Evolutionary conservation across 2,329 filamentous ascomycete species (phyloP), one percentile per base, ranked within the genome.

Genomic region (Hortaea sp.): DNA sequence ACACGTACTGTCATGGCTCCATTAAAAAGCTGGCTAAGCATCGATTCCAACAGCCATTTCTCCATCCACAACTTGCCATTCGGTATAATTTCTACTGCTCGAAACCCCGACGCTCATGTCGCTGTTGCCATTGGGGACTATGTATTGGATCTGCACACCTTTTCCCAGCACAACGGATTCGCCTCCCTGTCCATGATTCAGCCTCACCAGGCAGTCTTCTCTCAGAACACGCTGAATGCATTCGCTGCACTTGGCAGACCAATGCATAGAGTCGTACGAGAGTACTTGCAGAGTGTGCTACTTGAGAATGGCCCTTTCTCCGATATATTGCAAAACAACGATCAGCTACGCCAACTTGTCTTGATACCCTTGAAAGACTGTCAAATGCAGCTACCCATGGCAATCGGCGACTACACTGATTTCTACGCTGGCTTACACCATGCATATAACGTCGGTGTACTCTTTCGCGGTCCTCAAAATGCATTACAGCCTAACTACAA

Each of bases 381-480:
- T 42, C 76, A 72, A 51, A 81, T 76, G 60, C 83, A 89, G 58
- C 60, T 90, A 6, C 86, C 86, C 2, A 81, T 92, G 77, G 72
- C 74, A 45, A 87, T 90, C 55, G 83, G 84, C 28, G 85, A 90
- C 63, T 92, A 90, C 63, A 61, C 57, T 10, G 86, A 92, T 65
- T 92, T 92, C 69, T 92, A 87, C 60, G 85, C 83, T 7, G 86
- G 86, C 10, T 69, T 82, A 53, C 83, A 89, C 61, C 86, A 92
- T 66, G 86, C 86, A 12, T 82, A 79, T 67, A 83, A 82, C 48
- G 75, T 83, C 11, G 85, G 84, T 4, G 72, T 75, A 7, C 73
- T 90, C 50, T 88, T 90, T 67, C 78, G 86, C 39, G 85, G 84
- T 0, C 75, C 81, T 0, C 72, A 77, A 38, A 83, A 85, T 56